Conservation (phyloP, 805 yeast genomes). For the Cyberlindnera suaveolens region DNA sequence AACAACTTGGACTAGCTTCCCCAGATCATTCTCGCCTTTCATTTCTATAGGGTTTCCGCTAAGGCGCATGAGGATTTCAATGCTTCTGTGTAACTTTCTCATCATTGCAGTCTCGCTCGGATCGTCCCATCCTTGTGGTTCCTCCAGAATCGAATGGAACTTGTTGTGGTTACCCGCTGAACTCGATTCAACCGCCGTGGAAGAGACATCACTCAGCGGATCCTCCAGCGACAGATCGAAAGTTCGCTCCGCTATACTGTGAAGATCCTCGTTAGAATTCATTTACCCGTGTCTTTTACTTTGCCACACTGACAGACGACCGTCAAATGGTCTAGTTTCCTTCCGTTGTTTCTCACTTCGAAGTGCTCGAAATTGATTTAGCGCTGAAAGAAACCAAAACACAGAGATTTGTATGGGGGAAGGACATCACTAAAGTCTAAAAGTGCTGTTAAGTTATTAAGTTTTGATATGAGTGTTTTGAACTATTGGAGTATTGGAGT, state of each 20-base stretch:
- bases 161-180: neutral
- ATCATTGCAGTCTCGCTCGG: neutral
- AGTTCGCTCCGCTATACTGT: constrained; percentile 16
- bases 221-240: constrained; percentile 19
- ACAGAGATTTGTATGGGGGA: too few species aligned
- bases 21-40: neutral
- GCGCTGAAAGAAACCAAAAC: too few species aligned
- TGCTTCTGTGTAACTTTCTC: neutral
- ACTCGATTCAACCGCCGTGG: constrained; percentile 8
- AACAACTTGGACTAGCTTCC: constrained; percentile 5
- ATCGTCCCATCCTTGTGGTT: neutral
- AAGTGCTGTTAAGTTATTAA: too few species aligned
- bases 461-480: too few species aligned
- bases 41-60: constrained; percentile 10
- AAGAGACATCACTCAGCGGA: constrained; percentile 4
- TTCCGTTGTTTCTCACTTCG: too few species aligned
- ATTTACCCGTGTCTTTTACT: neutral
- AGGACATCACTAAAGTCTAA: too few species aligned
- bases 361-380: too few species aligned
- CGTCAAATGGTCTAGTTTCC: too few species aligned
- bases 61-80: constrained; percentile 6
- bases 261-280: constrained; percentile 10
- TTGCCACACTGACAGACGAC: too few species aligned
- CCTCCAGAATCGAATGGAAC: neutral
- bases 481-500: too few species aligned